These are phyloP conservation scores for Clohesyomyces aquaticus DNA, from an alignment of 495 filamentous ascomycete species.

Conservation along the genomic window DNA sequence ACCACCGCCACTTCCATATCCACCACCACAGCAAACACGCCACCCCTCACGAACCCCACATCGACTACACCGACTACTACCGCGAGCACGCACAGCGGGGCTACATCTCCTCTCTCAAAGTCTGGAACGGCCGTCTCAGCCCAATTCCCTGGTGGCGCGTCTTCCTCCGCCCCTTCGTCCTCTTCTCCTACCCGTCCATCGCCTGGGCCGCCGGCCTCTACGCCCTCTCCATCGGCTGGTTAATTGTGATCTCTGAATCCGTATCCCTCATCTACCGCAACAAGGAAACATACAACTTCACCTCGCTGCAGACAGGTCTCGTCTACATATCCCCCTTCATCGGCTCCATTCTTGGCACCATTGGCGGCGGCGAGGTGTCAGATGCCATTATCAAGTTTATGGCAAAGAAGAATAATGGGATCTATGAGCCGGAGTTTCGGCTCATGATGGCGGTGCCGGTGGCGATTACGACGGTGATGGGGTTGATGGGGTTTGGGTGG, in stretches of 20 bases:
- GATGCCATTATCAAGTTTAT: slow-evolving; percentile 80
- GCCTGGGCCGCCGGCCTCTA: slow-evolving; percentile 89
- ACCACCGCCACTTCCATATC: background rate
- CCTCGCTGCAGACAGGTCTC: slow-evolving; percentile 74
- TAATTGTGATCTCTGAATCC: slow-evolving; percentile 87
- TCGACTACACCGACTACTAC: slow-evolving; percentile 35
- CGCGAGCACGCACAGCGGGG: slow-evolving; percentile 59
- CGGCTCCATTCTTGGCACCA: slow-evolving; percentile 85
- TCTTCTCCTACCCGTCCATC: slow-evolving; percentile 83
- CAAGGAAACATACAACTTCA: slow-evolving; percentile 88
- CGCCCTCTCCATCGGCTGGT: slow-evolving; percentile 83
- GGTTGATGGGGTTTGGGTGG: slow-evolving; percentile 93
- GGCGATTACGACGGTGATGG: slow-evolving; percentile 80
- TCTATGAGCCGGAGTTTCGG: slow-evolving; percentile 95
- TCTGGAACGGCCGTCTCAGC: slow-evolving; percentile 75
- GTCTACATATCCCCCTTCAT: slow-evolving; percentile 88
- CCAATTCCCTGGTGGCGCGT: slow-evolving; percentile 80
- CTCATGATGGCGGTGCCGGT: slow-evolving; percentile 77
- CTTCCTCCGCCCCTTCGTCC: slow-evolving; percentile 74
- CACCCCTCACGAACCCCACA: background rate
- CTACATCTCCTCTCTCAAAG: slow-evolving; percentile 67
- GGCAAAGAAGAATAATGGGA: slow-evolving; percentile 79
- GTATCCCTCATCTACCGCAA: slow-evolving; percentile 68
- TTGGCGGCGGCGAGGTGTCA: slow-evolving; percentile 82
- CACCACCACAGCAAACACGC: background rate